phyloP scores from a whole-genome alignment of 2,329 filamentous ascomycete genomes.

The Fusarium agapanthi region DNA sequence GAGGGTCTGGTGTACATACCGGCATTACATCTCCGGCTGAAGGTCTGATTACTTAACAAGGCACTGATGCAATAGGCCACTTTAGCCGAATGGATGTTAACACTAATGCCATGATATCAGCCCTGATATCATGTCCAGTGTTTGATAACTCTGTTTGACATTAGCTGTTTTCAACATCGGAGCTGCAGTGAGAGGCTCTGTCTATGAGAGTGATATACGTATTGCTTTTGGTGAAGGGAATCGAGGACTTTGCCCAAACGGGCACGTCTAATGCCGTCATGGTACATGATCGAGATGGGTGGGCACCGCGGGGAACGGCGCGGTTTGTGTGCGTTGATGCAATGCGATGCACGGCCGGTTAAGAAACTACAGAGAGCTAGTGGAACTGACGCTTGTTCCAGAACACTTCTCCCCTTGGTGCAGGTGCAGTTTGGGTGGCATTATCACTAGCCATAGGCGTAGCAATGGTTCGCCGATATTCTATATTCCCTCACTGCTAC shows the following conservation, averaged over 20 bases:
- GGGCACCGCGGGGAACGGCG: conserved; percentile 33
- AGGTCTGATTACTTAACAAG: background rate
- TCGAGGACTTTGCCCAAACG: conserved; percentile 23
- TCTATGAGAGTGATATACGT: background rate
- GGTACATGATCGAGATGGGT: conserved; percentile 25
- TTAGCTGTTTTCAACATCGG: background rate
- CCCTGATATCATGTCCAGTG: background rate
- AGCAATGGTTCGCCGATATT: conserved; percentile 2
- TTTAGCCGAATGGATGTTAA: background rate
- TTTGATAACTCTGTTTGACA: background rate
- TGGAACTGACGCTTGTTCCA: conserved; percentile 32
- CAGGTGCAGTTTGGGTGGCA: background rate
- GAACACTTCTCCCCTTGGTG: conserved; percentile 31
- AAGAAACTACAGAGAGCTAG: conserved; percentile 21
- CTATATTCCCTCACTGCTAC: background rate
- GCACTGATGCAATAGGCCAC: background rate
- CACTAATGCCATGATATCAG: background rate
- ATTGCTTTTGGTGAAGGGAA: background rate
- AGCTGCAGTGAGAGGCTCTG: background rate
- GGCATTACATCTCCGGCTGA: background rate
- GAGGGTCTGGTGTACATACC: background rate
- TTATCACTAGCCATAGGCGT: background rate
- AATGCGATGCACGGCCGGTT: conserved; percentile 7
- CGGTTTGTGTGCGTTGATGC: conserved; percentile 24
- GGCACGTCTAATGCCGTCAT: conserved; percentile 35